These are phyloP conservation scores for Wickerhamiella occidentalis DNA, from an alignment of 805 yeast species.

Conservation along the genomic window DNA sequence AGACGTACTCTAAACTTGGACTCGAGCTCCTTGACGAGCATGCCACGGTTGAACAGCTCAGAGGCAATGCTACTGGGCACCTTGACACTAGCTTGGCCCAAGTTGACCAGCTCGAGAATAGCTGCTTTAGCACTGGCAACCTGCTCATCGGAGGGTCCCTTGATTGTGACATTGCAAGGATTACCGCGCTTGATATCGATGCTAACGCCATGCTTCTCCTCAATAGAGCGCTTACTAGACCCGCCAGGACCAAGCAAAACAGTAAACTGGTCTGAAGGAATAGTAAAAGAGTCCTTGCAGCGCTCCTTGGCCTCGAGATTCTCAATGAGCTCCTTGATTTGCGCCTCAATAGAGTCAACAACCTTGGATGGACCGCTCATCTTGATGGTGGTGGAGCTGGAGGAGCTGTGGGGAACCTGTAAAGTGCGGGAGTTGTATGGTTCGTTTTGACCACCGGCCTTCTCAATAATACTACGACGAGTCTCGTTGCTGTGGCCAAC, in stretches of 20 bases:
- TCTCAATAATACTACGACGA: conserved; percentile 57
- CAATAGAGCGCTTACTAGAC: conserved; percentile 54
- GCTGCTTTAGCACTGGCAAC: conserved; percentile 52
- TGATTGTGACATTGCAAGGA: conserved; percentile 40
- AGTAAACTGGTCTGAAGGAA: conserved; percentile 66
- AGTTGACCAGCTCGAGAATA: conserved; percentile 48
- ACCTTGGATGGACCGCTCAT: conserved; percentile 64
- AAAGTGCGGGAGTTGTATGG: conserved; percentile 43
- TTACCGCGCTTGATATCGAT: conserved; percentile 54
- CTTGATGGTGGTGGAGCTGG: conserved; percentile 36
- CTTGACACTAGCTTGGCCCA: conserved; percentile 39
- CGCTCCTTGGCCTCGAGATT: conserved; percentile 32
- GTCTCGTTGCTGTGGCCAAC: conserved; percentile 70
- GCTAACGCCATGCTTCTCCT: conserved; percentile 52
- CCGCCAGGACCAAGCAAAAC: conserved; percentile 76
- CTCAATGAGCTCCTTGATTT: conserved; percentile 49
- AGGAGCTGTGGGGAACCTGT: conserved; percentile 57
- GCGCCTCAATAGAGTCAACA: conserved; percentile 55
- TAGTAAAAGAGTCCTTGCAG: conserved; percentile 25
- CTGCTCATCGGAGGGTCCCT: conserved; percentile 51
- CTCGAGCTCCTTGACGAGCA: conserved; percentile 43
- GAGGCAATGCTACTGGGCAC: conserved; percentile 49
- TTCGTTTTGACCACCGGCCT: conserved; percentile 58
- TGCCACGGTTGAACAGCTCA: conserved; percentile 56
- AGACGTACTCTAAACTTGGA: conserved; percentile 44